Base-by-base conservation (phyloP, 139 green algal species). In the Raphidocelis subcapitata region DNA sequence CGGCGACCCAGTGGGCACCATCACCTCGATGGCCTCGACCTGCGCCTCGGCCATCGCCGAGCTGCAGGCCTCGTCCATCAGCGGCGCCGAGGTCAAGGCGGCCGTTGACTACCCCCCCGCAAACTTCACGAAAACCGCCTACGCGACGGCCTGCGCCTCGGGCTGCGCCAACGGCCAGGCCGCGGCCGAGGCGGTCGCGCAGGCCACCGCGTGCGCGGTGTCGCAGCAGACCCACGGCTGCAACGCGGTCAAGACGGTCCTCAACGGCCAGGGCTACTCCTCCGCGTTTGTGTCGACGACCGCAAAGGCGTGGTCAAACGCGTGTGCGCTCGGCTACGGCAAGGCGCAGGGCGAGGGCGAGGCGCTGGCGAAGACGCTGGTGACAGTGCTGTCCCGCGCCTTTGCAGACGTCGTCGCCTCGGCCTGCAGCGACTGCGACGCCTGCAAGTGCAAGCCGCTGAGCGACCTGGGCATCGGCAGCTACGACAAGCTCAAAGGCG, bases 401-500 rank as follows among this genome's bases (percentile, higher is more conserved):
- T 37, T 78, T 26, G 72, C 62, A 5, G 63, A 72, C 16, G 62
- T 78, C 4, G 54, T 78, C 18, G 72, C 63, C 33, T 29, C 62
- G 3, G 72, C 72, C 2, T 78, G 72, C 63, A 44, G 16, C 18
- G 36, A 66, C 10, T 78, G 72, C 31, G 62, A 72, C 21, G 67
- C 72, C 18, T 78, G 72, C 72, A 78, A 78, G 37, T 78, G 72
- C 63, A 72, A 72, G 63, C 62, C 72, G 5, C 49, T 78, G 28
- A 61, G 61, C 21, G 36, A 62, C n/a, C 23, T 33, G 5, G 23
- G 23, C 12, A 49, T 47, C 16, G 68, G 61, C 44, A 72, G 47
- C 0, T 72, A 67, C 54, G 63, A 78, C 54, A 72, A 78, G 29
- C 54, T 61, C 24, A 49, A 49, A 12, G 41, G 41, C 41, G 52